These are phyloP conservation scores for Aegilops sharonensis DNA, from an alignment of 176 grass and related monocot genomes.

Conservation along the genomic window DNA sequence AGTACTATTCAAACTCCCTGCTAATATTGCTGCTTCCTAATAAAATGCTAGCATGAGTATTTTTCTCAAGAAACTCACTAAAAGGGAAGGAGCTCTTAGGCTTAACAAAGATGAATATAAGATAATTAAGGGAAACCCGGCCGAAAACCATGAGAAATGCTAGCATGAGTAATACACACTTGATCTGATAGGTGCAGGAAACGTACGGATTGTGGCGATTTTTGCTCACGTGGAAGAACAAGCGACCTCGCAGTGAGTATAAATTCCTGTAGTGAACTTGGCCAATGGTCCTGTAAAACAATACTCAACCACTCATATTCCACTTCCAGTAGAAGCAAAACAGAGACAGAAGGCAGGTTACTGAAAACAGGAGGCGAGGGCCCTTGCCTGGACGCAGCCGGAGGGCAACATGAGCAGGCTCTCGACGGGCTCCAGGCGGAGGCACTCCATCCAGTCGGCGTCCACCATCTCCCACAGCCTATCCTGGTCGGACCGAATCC, in stretches of 20 bases:
- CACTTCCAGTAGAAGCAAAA: background rate
- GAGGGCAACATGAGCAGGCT: slow-evolving; percentile 67
- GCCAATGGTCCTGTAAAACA: slow-evolving; percentile 69
- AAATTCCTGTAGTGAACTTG: slow-evolving; percentile 60
- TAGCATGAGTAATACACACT: background rate
- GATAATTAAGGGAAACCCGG: background rate
- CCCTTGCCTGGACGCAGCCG: slow-evolving; percentile 56
- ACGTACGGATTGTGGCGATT: slow-evolving; percentile 49
- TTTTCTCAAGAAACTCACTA: too few relatives aligned
- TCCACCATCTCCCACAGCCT: slow-evolving; percentile 79
- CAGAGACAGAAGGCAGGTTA: background rate
- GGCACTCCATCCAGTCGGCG: slow-evolving; percentile 84
- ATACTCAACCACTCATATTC: background rate
- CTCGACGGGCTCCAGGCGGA: slow-evolving; percentile 56
- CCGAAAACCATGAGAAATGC: background rate
- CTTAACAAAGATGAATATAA: too few relatives aligned
- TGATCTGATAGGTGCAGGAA: background rate
- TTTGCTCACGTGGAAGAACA: slow-evolving; percentile 59
- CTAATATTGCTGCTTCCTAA: too few relatives aligned
- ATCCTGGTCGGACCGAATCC: slow-evolving; percentile 42
- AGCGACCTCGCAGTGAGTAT: slow-evolving; percentile 54
- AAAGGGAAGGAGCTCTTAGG: too few relatives aligned
- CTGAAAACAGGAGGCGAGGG: background rate
- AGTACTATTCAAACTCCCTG: too few relatives aligned
- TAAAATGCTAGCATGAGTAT: background rate